Percentiles rank a stretch among this genome's conserved stretches.
Evolutionary conservation across 2,329 filamentous ascomycete species (phyloP).

Genomic region (Penicillium sp.): DNA sequence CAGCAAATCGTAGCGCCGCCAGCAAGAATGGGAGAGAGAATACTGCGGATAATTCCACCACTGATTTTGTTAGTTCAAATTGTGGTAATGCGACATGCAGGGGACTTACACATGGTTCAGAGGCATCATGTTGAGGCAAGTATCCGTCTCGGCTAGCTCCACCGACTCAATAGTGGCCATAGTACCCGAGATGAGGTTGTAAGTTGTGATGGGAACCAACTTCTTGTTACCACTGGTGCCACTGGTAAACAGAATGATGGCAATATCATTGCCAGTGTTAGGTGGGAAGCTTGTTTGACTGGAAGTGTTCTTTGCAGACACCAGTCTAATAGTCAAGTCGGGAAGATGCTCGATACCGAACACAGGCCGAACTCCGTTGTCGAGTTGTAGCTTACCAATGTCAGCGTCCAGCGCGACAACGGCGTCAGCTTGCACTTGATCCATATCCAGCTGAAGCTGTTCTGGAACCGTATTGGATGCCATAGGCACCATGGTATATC

Average conservation of each 20-base stretch:
- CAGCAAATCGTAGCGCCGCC: slow-evolving; percentile 58
- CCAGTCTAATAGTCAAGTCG: slow-evolving; percentile 37
- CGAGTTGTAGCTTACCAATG: slow-evolving; percentile 13
- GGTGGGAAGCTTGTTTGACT: slow-evolving; percentile 25
- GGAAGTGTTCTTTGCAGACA: slow-evolving; percentile 8
- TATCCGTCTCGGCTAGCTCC: slow-evolving; percentile 50
- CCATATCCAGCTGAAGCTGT: slow-evolving; percentile 55
- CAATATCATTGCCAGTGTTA: slow-evolving; percentile 51
- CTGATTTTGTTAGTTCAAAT: slow-evolving; percentile 25
- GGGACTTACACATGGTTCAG: slow-evolving; percentile 56
- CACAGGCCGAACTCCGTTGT: slow-evolving; percentile 13
- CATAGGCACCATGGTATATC: slow-evolving; percentile 56
- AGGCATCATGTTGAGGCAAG: slow-evolving; percentile 62
- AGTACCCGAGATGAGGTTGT: slow-evolving; percentile 54
- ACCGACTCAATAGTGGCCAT: slow-evolving; percentile 57
- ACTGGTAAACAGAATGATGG: slow-evolving; percentile 58
- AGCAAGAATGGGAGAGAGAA: slow-evolving; percentile 57
- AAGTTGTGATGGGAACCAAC: slow-evolving; percentile 55
- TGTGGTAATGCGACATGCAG: too few species aligned
- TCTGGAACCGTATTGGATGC: slow-evolving; percentile 51
- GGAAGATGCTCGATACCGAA: slow-evolving; percentile 31
- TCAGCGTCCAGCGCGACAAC: slow-evolving; percentile 48
- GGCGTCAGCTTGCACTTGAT: slow-evolving; percentile 49
- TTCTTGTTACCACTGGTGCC: slow-evolving; percentile 62
- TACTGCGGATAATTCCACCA: slow-evolving; percentile 56